A percentile compares a stretch with the other conserved stretches of the same genome.
Conservation (phyloP, 169 alveolate species). For the Eimeria necatrix region DNA sequence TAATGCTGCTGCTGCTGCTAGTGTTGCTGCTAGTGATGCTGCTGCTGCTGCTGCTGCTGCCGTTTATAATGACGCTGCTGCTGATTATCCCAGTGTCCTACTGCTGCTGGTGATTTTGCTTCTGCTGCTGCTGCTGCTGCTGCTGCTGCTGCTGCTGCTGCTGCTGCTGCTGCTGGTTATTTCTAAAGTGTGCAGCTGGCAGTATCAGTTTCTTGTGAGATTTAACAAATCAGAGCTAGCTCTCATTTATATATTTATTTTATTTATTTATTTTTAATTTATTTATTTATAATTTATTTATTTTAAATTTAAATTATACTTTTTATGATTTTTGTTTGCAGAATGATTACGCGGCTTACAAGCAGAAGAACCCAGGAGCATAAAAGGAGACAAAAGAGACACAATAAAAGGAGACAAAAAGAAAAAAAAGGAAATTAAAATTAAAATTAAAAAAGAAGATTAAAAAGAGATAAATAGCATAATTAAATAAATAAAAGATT, state of each 20-base stretch:
- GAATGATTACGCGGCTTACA: conserved; percentile 47
- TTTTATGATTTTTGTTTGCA: no score
- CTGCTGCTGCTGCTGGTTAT: neutral
- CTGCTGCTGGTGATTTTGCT: no score
- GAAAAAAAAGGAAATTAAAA: neutral
- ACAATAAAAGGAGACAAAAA: neutral
- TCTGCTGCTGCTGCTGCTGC: neutral
- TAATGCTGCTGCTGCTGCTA: no score
- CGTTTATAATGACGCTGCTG: no score
- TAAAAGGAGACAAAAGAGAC: neutral
- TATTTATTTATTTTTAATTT: neutral
- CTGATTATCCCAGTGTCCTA: neutral
- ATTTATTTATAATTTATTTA: no score
- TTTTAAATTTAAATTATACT: no score
- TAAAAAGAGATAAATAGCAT: neutral
- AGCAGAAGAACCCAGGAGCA: conserved; percentile 52
- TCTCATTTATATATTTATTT: neutral
- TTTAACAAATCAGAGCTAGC: no score
- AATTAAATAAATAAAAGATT: neutral
- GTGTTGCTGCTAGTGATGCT: no score
- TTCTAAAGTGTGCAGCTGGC: no score
- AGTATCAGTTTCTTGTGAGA: no score
- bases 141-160: neutral
- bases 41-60: no score
- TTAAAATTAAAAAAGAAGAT: neutral